phyloP scores from a whole-genome alignment of 73 alveolate genomes.

The Tetrahymena malaccensis region DNA sequence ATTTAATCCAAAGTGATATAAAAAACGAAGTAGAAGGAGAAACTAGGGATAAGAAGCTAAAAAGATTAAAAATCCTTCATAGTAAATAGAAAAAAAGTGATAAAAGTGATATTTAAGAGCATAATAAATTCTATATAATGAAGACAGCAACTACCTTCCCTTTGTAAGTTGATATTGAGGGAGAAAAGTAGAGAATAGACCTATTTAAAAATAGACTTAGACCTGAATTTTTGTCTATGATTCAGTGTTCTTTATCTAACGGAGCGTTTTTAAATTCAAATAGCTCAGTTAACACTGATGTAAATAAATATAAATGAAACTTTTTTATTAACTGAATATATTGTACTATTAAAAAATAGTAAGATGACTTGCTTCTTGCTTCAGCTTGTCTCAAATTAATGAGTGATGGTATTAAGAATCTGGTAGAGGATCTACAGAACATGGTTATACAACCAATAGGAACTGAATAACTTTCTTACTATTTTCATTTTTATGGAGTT shows the following conservation, averaged over 20 bases:
- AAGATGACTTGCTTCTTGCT: background rate
- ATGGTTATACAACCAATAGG: background rate
- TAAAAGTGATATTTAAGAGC: background rate
- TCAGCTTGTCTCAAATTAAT: background rate
- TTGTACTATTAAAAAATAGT: background rate
- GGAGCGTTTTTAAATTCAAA: background rate
- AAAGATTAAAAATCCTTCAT: background rate
- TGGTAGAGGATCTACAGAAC: background rate
- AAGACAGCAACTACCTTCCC: background rate
- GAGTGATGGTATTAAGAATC: background rate
- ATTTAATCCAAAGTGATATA: background rate
- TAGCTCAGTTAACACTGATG: background rate
- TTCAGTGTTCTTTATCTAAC: background rate
- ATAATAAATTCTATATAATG: background rate
- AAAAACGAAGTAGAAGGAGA: background rate
- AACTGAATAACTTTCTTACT: background rate
- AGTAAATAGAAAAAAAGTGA: background rate
- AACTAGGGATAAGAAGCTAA: background rate
- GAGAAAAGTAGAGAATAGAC: background rate
- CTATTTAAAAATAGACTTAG: background rate
- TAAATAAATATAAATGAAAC: background rate
- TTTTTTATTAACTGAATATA: background rate
- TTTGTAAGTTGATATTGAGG: background rate
- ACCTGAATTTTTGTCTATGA: background rate
- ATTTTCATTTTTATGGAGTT: background rate